Base-by-base conservation (phyloP, 495 filamentous ascomycete genomes). In the Hyphodiscus hymeniophilus region DNA sequence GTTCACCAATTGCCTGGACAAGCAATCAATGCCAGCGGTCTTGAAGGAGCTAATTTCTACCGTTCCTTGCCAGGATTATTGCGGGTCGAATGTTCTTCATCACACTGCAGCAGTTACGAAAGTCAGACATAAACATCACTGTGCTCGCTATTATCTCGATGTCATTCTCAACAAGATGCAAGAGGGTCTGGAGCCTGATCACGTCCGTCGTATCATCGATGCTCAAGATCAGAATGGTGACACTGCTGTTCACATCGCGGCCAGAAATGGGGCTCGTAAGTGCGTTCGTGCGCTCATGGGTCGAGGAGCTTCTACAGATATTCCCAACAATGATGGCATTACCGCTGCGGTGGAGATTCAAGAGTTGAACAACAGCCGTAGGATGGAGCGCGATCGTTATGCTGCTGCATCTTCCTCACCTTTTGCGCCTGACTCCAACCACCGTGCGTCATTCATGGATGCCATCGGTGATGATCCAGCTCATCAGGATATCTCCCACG, bases 1-100 rank as follows among this genome's bases (percentile, higher is more conserved):
- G 47, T 98, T 97, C 58, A 96, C 89, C 30, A 98, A 98, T 62
- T 94, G 91, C 58, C 89, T 84, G 63, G 91, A 96, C 57, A 92
- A 87, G 62, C 72, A 84, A 43, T 89, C 85, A 1, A 95, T 97
- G 63, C 80, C 85, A 0, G 68, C 70, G 12, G 73, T 97, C n/a
- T 73, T 95, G 48, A 82, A 84, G 50, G 72, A 94, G 31, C 73
- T 98, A 3, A 69, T 84, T 42, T 74, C 78, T 30, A 95, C 89
- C 4, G 73, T 96, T 31, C 79, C 79, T 17, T 75, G 75, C 38
- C 70, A 78, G 11, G 92, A 98, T 55, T 77, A 78, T 66, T 82
- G 79, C 45, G 81, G 84, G 7, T 82, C 79, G 47, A 95, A 89
- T 0, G 82, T 94, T 41, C 88, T 98, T 54, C 92, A 98, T 56